These are phyloP conservation scores for Pterocarpus macrocarpus DNA, from an alignment of 306 rosid species.

Conservation along the genomic window DNA sequence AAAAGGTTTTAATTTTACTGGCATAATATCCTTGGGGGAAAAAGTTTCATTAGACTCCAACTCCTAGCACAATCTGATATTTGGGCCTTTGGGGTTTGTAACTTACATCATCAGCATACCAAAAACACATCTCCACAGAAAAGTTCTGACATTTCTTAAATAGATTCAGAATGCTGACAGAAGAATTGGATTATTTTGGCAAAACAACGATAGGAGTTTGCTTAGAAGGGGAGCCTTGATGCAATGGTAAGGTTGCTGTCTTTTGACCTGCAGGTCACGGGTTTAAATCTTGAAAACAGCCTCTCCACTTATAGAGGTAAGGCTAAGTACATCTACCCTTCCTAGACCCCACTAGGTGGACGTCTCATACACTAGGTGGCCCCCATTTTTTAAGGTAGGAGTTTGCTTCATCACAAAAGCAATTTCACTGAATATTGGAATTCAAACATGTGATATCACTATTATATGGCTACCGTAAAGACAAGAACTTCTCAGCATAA, in stretches of 20 bases:
- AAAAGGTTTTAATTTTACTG: not conserved
- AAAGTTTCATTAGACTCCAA: conserved; percentile 6
- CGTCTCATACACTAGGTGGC: no score
- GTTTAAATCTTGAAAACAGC: no score
- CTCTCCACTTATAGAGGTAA: no score
- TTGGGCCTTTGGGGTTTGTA: not conserved
- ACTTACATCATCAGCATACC: not conserved
- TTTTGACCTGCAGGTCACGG: no score
- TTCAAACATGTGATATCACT: not conserved
- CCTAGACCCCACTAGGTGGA: no score
- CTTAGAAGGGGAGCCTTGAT: no score
- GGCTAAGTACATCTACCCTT: no score
- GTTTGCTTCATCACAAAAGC: not conserved
- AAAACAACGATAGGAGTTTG: no score
- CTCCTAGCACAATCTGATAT: conserved; percentile 10
- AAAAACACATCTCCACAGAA: not conserved
- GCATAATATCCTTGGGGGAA: not conserved
- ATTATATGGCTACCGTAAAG: no score
- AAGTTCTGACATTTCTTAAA: not conserved
- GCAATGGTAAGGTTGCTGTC: no score
- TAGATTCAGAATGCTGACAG: not conserved
- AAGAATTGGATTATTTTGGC: not conserved
- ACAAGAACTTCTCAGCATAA: not conserved
- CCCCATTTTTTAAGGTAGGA: no score
- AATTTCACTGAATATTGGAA: not conserved